Conservation (phyloP, 2,329 filamentous ascomycete genomes). For the Trichoderma gracile region DNA sequence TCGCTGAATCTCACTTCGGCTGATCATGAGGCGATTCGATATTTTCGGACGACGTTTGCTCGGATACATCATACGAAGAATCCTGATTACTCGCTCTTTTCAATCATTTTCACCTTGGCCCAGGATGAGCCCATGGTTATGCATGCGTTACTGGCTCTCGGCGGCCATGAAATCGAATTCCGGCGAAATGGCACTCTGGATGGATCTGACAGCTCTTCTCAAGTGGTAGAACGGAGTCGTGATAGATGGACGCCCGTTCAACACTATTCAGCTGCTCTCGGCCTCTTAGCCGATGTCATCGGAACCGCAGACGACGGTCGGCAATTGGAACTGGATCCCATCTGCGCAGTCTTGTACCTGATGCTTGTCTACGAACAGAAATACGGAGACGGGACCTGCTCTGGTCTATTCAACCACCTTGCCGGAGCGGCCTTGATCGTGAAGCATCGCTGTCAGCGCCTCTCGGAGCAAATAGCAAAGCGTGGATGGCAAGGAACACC, state of each 20-base stretch:
- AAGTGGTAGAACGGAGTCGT: conserved; percentile 11
- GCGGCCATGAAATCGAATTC: conserved; percentile 37
- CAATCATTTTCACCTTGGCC: conserved; percentile 40
- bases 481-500: conserved; percentile 17
- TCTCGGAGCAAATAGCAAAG: conserved; percentile 10
- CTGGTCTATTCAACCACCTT: conserved; percentile 38
- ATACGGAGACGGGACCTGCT: conserved; percentile 39
- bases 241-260: conserved; percentile 29
- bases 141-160: conserved; percentile 41
- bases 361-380: conserved; percentile 44
- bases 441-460: conserved; percentile 32
- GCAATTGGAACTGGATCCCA: conserved; percentile 35
- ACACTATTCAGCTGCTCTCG: conserved; percentile 39
- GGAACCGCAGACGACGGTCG: conserved; percentile 28
- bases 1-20: conserved; percentile 34
- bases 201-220: not conserved
- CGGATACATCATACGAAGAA: conserved; percentile 41
- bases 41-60: conserved; percentile 41
- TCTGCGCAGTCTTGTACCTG: conserved; percentile 38
- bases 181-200: conserved; percentile 27
- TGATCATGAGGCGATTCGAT: conserved; percentile 41
- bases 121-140: conserved; percentile 39
- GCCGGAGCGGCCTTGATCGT: conserved; percentile 38
- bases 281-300: conserved; percentile 36
- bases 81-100: conserved; percentile 39